Percentiles rank a stretch among this genome's conserved stretches.
These are phyloP conservation scores for Ogataea parapolymorpha DNA, from an alignment of 805 yeast species.

Conservation along the genomic window DNA sequence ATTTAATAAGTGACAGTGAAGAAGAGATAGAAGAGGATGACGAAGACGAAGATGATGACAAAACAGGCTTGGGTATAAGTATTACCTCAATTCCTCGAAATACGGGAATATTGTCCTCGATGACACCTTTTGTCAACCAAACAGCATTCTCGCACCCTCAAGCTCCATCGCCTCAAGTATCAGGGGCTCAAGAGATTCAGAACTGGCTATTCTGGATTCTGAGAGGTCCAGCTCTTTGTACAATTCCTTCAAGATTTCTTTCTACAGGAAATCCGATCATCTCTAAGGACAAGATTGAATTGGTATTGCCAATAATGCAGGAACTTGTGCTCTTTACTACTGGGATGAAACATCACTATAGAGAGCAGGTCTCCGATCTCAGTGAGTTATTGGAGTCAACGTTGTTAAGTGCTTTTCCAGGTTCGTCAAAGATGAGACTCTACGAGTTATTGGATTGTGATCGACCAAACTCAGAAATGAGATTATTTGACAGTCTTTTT, in stretches of 20 bases:
- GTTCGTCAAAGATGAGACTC: conserved; percentile 22
- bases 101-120: conserved; percentile 8
- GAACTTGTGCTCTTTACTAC: conserved; percentile 29
- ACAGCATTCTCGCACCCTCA: conserved; percentile 15
- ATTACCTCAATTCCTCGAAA: conserved; percentile 2
- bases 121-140: conserved; percentile 39
- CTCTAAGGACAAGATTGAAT: conserved; percentile 16
- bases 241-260: conserved; percentile 56
- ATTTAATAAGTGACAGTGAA: conserved; percentile 31
- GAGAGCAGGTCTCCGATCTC: conserved; percentile 24
- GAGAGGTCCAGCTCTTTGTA: conserved; percentile 57
- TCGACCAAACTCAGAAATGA: conserved; percentile 9
- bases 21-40: conserved; percentile 20
- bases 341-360: conserved; percentile 10
- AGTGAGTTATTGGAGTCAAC: conserved; percentile 22
- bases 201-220: conserved; percentile 68
- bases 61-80: conserved; percentile 14
- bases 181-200: conserved; percentile 35
- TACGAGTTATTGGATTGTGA: conserved; percentile 25
- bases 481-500: conserved; percentile 28
- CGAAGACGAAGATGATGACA: conserved; percentile 19
- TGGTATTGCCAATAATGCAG: conserved; percentile 32
- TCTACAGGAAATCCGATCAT: conserved; percentile 33
- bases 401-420: conserved; percentile 25
- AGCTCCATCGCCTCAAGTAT: conserved; percentile 7